Evolutionary conservation across 768 basidiomycete genomes (phyloP).

Genomic region (Podaxis carcinomalis): DNA sequence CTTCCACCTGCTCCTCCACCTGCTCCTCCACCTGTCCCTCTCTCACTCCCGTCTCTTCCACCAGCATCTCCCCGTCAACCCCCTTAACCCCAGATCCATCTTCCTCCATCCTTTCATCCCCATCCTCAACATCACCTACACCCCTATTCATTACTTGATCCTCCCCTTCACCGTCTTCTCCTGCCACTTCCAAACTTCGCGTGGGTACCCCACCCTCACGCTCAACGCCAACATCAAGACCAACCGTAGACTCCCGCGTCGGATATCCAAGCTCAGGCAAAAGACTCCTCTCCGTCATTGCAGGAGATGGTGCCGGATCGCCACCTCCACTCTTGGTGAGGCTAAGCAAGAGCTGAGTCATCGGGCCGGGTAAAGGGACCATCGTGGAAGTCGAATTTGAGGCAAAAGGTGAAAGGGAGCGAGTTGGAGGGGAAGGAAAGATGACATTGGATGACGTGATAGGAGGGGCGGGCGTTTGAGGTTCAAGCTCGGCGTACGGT

Average conservation of each 20-base stretch:
- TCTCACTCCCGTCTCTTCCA: background rate
- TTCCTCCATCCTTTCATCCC: background rate
- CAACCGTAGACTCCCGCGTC: background rate
- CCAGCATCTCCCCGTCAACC: background rate
- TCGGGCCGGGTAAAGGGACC: background rate
- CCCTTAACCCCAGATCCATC: background rate
- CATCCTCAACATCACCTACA: background rate
- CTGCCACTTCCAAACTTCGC: too few relatives aligned
- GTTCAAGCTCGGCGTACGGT: background rate
- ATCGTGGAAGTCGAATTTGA: background rate
- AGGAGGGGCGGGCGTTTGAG: background rate
- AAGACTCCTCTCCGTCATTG: background rate
- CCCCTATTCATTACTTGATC: background rate
- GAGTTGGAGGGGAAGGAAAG: background rate
- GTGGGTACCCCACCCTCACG: background rate
- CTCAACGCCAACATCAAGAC: background rate
- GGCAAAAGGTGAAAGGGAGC: background rate
- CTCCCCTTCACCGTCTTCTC: background rate
- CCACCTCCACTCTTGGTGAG: fast-evolving
- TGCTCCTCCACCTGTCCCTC: background rate
- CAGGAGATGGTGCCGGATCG: background rate
- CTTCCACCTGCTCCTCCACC: background rate
- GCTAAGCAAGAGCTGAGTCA: background rate
- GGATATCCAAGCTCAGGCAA: slow-evolving; percentile 9
- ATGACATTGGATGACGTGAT: background rate